Percentiles rank a stretch among this genome's conserved stretches.
phyloP scores from a whole-genome alignment of 2,329 filamentous ascomycete genomes.

The Scortechinia acanthostroma region DNA sequence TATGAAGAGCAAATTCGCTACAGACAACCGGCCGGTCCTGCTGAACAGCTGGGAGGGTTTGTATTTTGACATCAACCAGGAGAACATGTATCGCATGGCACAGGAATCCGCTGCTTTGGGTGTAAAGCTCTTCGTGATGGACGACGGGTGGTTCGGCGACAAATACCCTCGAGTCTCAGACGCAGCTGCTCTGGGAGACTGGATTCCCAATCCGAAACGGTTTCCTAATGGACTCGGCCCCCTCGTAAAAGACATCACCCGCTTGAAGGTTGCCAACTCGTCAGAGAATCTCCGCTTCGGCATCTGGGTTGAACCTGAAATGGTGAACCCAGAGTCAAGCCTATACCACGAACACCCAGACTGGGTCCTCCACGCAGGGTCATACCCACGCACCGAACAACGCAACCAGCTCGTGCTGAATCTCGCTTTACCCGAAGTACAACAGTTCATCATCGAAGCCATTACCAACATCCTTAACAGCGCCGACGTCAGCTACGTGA shows the following conservation, averaged over 20 bases:
- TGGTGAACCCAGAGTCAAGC: slow-evolving; percentile 56
- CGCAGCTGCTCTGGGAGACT: slow-evolving; percentile 53
- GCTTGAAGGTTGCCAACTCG: slow-evolving; percentile 35
- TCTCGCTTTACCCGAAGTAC: slow-evolving; percentile 49
- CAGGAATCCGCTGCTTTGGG: slow-evolving; percentile 48
- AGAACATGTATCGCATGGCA: slow-evolving; percentile 44
- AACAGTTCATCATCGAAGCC: slow-evolving; percentile 50
- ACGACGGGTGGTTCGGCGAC: slow-evolving; percentile 64
- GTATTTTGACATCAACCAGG: slow-evolving; percentile 47
- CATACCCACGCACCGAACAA: slow-evolving; percentile 43
- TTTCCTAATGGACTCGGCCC: slow-evolving; percentile 49
- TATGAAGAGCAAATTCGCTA: slow-evolving; percentile 45
- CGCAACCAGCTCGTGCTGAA: slow-evolving; percentile 57
- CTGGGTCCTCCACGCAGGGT: slow-evolving; percentile 51
- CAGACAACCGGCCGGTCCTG: slow-evolving; percentile 40
- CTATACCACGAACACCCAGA: slow-evolving; percentile 56
- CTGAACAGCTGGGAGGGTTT: slow-evolving; percentile 64
- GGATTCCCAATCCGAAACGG: slow-evolving; percentile 46
- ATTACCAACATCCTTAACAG: slow-evolving; percentile 44
- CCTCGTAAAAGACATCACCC: slow-evolving; percentile 40
- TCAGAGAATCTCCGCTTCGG: slow-evolving; percentile 47
- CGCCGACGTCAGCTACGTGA: slow-evolving; percentile 49
- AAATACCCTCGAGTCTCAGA: slow-evolving; percentile 52
- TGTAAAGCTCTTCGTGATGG: slow-evolving; percentile 55
- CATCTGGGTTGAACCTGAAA: slow-evolving; percentile 63